phyloP scores from a whole-genome alignment of 345 rosid species.

The Luvunga scandens region DNA sequence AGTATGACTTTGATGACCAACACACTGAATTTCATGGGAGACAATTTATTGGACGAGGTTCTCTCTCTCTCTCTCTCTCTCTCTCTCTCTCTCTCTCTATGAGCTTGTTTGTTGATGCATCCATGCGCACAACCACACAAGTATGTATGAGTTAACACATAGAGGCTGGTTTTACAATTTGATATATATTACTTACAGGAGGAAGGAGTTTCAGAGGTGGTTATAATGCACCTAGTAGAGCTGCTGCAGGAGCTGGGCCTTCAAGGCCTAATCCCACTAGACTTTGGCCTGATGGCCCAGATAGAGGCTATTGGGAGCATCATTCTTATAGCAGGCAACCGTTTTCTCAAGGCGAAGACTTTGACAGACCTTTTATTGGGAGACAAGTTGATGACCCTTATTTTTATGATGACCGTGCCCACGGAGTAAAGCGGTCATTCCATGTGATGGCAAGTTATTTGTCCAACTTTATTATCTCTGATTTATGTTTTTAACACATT shows the following conservation, averaged over 20 bases:
- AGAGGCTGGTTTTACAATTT: not conserved
- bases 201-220: slow-evolving; percentile 50
- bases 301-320: slow-evolving; percentile 32
- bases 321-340: slow-evolving; percentile 37
- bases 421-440: slow-evolving; percentile 51
- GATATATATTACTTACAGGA: slow-evolving; percentile 24
- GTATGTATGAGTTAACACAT: not conserved
- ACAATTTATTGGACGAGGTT: slow-evolving; percentile 36
- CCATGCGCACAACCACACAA: not conserved
- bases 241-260: slow-evolving; percentile 25
- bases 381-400: slow-evolving; percentile 46
- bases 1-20: slow-evolving; percentile 28
- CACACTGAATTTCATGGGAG: slow-evolving; percentile 34
- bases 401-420: slow-evolving; percentile 35
- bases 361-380: slow-evolving; percentile 35
- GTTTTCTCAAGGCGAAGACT: slow-evolving; percentile 42
- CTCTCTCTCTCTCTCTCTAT: not conserved
- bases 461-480: not conserved
- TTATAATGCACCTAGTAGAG: slow-evolving; percentile 34
- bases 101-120: not conserved
- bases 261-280: slow-evolving; percentile 41
- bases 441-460: slow-evolving; percentile 33
- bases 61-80: not conserved
- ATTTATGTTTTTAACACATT: not conserved
- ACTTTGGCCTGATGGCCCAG: slow-evolving; percentile 39